Evolutionary conservation across 257 asterid genomes (phyloP).

Genomic region (Jacaranda copaia): DNA sequence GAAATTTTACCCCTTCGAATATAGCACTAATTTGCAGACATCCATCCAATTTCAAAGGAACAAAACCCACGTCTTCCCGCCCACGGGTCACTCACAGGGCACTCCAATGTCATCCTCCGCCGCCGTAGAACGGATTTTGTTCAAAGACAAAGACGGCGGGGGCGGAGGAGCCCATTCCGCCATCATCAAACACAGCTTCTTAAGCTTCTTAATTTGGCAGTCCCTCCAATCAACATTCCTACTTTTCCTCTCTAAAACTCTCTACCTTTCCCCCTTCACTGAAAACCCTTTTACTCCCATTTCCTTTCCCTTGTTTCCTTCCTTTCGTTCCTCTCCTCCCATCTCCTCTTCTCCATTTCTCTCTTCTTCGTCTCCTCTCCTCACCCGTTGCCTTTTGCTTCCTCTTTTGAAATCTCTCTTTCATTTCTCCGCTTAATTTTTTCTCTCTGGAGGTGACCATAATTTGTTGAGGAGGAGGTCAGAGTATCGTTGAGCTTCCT

Average conservation of each 20-base stretch:
- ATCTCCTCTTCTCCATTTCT: conserved; percentile 59
- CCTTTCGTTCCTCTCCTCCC: conserved; percentile 63
- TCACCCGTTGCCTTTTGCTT: no score
- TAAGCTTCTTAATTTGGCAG: conserved; percentile 88
- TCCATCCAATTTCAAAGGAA: no score
- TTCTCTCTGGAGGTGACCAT: no score
- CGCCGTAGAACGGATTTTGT: conserved; percentile 62
- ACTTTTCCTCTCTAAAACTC: conserved; percentile 61
- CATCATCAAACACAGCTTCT: conserved; percentile 73
- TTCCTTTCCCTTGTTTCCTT: conserved; percentile 53
- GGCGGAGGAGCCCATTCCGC: conserved; percentile 39
- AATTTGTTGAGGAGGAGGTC: no score
- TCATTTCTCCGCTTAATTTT: no score
- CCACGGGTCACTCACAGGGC: background rate
- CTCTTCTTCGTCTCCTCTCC: no score
- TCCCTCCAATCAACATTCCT: conserved; percentile 63
- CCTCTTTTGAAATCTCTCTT: no score
- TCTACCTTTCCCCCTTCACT: conserved; percentile 56
- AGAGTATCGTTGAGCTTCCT: no score
- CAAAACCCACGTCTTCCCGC: conserved; percentile 38
- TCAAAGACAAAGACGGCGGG: conserved; percentile 66
- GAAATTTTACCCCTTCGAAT: no score
- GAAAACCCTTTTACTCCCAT: conserved; percentile 45
- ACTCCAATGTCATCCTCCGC: conserved; percentile 60
- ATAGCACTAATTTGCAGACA: no score